Conservation (phyloP, 148 eudicot species). For the Silene conica region DNA sequence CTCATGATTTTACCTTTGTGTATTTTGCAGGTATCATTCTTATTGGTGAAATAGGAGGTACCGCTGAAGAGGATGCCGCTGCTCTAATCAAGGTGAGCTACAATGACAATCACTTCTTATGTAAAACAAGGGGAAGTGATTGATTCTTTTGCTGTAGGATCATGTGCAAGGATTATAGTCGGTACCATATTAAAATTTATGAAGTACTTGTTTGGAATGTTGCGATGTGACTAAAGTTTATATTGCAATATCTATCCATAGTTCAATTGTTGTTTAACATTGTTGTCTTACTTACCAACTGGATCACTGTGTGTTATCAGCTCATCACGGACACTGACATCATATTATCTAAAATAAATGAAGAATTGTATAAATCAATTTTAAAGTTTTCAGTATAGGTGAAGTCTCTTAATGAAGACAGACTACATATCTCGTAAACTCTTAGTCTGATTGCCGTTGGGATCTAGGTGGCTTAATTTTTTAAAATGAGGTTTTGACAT, state of each 20-base stretch:
- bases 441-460: not conserved
- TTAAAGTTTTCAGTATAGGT: not conserved
- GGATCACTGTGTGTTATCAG: not conserved
- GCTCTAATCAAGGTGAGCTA: conserved; percentile 77
- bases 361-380: not conserved
- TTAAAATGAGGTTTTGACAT: not conserved
- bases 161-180: not conserved
- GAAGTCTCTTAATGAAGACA: no score
- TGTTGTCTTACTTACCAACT: not conserved
- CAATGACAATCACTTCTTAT: not conserved
- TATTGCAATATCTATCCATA: not conserved
- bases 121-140: not conserved
- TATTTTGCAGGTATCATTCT: conserved; percentile 73
- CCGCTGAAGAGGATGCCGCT: conserved; percentile 99
- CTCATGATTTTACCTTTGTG: conserved; percentile 5
- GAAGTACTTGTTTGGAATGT: no score
- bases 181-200: not conserved
- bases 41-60: conserved; percentile 97
- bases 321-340: no score
- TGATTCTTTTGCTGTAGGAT: no score
- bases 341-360: no score
- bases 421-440: not conserved
- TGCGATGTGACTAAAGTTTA: not conserved
- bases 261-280: not conserved
- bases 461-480: not conserved